Evolutionary conservation across 768 basidiomycete species (phyloP), one percentile per base, ranked within the genome.

Genomic region (Psilocybe sp.): DNA sequence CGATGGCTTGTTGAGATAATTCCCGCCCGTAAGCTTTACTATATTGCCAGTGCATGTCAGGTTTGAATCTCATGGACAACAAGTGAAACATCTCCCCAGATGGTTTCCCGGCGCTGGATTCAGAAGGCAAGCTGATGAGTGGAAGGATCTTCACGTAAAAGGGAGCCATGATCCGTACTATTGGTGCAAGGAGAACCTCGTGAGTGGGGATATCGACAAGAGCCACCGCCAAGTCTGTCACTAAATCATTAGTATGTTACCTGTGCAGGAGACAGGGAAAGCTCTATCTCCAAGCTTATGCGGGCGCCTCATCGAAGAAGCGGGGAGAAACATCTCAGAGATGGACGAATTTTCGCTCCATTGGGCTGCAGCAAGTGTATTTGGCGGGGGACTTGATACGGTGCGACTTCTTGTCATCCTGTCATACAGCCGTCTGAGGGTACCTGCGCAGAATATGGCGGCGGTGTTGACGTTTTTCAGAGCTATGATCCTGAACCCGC

Each of bases 31-130:
- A 57, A 61, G 61, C 56, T 58, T 38, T 40, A 18, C 18, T 18
- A 11, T 19, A n/a, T 20, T 1, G 8, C 15, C 5, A 16, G 23
- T 46, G 5, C 14, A 23, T 23, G 10, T 8, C 16, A 37, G 14
- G 12, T 14, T 33, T 46, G 40, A 12, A 31, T 33, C 7, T 4
- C 40, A n/a, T 14, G 31, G 10, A 36, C 18, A 39, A 14, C 9
- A 38, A 82, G 79, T 64, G 10, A 15, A 79, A 74, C 57, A 75
- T 54, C 49, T 84, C 2, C 83, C 83, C 0, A 47, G 58, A 36
- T 85, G 80, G 82, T 64, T 77, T 43, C 83, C 83, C 1, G 84
- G 82, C 7, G 72, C 79, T 0, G 71, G 70, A 0, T 85, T 84
- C 71, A 68, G 76, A 58, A 65, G 66, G 23, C 65, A 67, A 8